These are phyloP conservation scores for Wallacemonas sp. DNA, from an alignment of 208 protist genomes.

Conservation along the genomic window DNA sequence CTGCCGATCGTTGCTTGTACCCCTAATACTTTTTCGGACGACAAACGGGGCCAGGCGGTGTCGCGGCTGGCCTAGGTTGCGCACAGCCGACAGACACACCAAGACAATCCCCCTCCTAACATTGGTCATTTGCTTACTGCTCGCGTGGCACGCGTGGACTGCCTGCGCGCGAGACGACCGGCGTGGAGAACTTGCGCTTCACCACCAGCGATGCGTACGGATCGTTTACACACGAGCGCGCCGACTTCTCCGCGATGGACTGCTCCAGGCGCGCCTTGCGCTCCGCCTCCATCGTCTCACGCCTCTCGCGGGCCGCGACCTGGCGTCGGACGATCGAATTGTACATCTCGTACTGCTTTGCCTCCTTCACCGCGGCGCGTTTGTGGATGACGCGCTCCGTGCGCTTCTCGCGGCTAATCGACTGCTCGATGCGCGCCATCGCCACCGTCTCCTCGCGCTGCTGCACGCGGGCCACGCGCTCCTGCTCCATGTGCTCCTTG, in stretches of 20 bases:
- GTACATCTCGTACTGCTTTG: conserved; percentile 29
- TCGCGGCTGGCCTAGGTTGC: no score
- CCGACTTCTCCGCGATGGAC: conserved; percentile 30
- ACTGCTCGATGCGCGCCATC: conserved; percentile 33
- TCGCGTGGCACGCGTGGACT: neutral
- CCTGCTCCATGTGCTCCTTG: conserved; percentile 40
- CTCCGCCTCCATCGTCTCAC: conserved; percentile 27
- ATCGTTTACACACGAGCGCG: conserved; percentile 16
- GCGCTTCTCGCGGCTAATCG: conserved; percentile 30
- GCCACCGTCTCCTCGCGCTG: conserved; percentile 38
- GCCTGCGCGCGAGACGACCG: neutral
- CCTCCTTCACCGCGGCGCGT: conserved; percentile 28
- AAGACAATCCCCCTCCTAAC: neutral
- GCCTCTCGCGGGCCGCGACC: conserved; percentile 24
- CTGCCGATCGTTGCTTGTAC: no score
- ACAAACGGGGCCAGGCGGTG: no score
- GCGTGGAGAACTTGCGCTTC: conserved; percentile 15
- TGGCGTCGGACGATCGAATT: conserved; percentile 30
- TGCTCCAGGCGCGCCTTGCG: conserved; percentile 24
- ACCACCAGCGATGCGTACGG: conserved; percentile 28
- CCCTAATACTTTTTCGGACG: no score
- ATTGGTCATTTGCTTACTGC: no score
- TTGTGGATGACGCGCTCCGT: conserved; percentile 23
- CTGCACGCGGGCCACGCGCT: conserved; percentile 37
- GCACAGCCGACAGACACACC: neutral